Evolutionary conservation across 352 stramenopile species (phyloP).

Genomic region (Globisporangium mamillatum): DNA sequence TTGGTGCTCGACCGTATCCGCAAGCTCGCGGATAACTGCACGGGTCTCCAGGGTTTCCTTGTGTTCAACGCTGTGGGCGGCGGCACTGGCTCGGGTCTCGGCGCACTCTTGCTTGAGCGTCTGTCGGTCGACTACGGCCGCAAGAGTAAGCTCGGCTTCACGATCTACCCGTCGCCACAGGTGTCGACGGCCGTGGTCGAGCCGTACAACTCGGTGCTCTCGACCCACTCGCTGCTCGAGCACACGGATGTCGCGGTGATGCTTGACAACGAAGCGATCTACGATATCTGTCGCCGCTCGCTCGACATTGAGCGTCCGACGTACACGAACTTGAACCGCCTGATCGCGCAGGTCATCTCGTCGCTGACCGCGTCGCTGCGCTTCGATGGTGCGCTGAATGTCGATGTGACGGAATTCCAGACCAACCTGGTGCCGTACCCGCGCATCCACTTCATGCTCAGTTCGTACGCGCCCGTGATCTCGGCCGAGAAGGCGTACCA

Average conservation of each 20-base stretch:
- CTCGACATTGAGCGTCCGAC: slow-evolving; percentile 98
- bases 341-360: slow-evolving; percentile 98
- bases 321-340: slow-evolving; percentile 98
- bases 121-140: slow-evolving; percentile 97
- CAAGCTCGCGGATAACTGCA: slow-evolving; percentile 97
- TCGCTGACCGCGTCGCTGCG: slow-evolving; percentile 97
- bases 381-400: slow-evolving; percentile 98
- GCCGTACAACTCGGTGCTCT: slow-evolving; percentile 98
- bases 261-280: slow-evolving; percentile 98
- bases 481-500: slow-evolving; percentile 97
- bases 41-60: slow-evolving; percentile 97
- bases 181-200: slow-evolving; percentile 96
- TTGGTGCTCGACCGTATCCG: slow-evolving; percentile 96
- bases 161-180: slow-evolving; percentile 96
- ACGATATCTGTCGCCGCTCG: slow-evolving; percentile 97
- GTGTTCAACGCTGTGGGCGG: slow-evolving; percentile 98
- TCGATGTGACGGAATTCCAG: slow-evolving; percentile 99
- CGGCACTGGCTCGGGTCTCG: slow-evolving; percentile 97
- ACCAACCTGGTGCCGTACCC: slow-evolving; percentile 99
- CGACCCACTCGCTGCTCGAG: slow-evolving; percentile 96
- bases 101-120: slow-evolving; percentile 95
- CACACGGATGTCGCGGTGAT: slow-evolving; percentile 98
- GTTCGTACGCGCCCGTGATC: slow-evolving; percentile 98
- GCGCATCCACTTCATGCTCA: slow-evolving; percentile 99
- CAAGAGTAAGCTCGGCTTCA: slow-evolving; percentile 98